Conservation (phyloP, 805 yeast species). For the Blastobotrys chiropterorum region DNA sequence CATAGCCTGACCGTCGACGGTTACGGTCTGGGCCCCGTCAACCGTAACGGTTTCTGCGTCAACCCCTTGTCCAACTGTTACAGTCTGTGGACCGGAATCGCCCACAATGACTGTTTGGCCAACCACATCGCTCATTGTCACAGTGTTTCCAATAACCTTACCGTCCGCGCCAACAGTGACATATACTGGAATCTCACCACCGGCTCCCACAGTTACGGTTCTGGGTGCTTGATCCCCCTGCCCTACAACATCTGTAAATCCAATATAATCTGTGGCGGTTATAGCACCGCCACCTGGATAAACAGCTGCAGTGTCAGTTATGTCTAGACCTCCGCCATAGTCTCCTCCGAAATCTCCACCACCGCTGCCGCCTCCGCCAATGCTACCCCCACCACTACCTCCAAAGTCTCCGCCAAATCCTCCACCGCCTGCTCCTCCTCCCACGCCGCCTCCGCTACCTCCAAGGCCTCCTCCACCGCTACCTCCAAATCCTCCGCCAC, state of each 20-base stretch:
- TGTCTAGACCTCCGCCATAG: neutral
- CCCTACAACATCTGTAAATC: neutral
- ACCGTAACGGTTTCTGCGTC: too few relatives aligned
- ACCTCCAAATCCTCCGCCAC: neutral
- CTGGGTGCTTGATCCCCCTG: neutral
- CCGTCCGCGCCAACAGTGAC: neutral
- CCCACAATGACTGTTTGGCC: neutral
- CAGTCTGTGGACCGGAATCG: neutral
- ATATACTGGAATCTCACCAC: neutral
- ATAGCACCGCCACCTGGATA: neutral
- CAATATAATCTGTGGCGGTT: neutral
- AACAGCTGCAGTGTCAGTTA: neutral
- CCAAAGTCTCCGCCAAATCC: neutral
- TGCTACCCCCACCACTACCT: neutral
- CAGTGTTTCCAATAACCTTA: neutral
- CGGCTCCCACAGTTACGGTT: neutral
- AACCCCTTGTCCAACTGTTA: neutral
- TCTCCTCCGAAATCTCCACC: too few relatives aligned
- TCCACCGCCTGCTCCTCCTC: neutral
- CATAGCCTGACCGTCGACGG: too few relatives aligned
- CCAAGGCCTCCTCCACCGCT: neutral
- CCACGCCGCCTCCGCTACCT: neutral
- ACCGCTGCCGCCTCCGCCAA: neutral
- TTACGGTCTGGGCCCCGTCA: too few relatives aligned
- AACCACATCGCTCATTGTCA: neutral